These are phyloP conservation scores for Turritis glabra DNA, from an alignment of 345 rosid species.

Conservation along the genomic window DNA sequence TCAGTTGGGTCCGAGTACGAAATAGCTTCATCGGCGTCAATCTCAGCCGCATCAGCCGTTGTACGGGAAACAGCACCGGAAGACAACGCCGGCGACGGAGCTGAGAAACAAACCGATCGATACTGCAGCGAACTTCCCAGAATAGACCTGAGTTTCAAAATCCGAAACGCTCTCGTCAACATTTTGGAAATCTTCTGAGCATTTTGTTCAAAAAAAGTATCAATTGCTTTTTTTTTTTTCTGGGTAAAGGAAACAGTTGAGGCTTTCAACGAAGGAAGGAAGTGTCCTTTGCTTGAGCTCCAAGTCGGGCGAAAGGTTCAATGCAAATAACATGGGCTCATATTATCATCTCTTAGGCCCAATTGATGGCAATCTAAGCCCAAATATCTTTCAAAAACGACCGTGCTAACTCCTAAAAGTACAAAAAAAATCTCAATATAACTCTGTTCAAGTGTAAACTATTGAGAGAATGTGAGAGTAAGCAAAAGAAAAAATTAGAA, in stretches of 20 bases:
- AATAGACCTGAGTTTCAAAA: constrained; percentile 29
- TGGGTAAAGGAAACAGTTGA: not conserved
- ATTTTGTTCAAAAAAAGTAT: too few species aligned
- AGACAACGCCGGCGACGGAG: constrained; percentile 29
- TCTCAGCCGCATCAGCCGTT: constrained; percentile 38
- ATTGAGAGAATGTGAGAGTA: not conserved
- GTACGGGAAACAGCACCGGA: constrained; percentile 35
- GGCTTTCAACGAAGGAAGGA: constrained; percentile 1
- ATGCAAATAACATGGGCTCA: not conserved
- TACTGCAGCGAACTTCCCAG: not conserved
- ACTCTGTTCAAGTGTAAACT: not conserved
- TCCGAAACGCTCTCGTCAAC: constrained; percentile 35
- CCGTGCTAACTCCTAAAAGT: not conserved
- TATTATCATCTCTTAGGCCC: not conserved
- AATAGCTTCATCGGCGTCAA: constrained; percentile 40
- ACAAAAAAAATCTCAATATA: not conserved
- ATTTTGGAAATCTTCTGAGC: constrained; percentile 7
- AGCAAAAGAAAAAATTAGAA: not conserved
- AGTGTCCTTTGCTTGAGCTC: constrained; percentile 39
- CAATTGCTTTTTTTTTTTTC: constrained; percentile 5
- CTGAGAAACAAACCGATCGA: constrained; percentile 23
- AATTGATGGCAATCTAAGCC: too few species aligned
- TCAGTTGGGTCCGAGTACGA: constrained; percentile 36
- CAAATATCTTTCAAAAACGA: too few species aligned
- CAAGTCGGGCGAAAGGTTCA: constrained; percentile 32